Percentiles rank a stretch among this genome's conserved stretches.
phyloP scores from a whole-genome alignment of 257 asterid genomes.

The Anisodus acutangulus region DNA sequence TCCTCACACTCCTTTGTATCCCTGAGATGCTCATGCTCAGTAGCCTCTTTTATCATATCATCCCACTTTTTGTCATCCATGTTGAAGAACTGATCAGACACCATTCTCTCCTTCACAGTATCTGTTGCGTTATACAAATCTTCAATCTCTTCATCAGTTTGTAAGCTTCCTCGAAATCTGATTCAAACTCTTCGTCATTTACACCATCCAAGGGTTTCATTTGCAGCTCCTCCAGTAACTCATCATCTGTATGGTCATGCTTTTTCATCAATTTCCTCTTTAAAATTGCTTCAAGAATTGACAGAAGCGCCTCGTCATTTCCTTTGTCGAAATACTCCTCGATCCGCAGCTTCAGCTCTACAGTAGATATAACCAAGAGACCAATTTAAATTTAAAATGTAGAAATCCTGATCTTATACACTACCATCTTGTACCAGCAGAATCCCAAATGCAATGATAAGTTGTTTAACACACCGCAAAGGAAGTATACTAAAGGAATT shows the following conservation, averaged over 20 bases:
- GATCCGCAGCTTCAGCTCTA: constrained; percentile 68
- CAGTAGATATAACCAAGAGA: constrained; percentile 18
- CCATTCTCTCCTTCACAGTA: constrained; percentile 51
- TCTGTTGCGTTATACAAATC: constrained; percentile 68
- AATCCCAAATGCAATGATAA: neutral
- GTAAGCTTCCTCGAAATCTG: constrained; percentile 62
- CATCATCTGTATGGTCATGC: constrained; percentile 79
- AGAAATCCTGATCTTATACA: neutral
- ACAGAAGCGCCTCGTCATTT: constrained; percentile 69
- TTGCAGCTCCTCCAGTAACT: constrained; percentile 58
- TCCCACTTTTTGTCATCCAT: constrained; percentile 83
- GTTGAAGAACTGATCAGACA: constrained; percentile 55
- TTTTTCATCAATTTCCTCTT: constrained; percentile 55
- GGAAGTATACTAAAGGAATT: neutral
- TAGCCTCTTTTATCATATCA: constrained; percentile 73
- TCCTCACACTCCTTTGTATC: constrained; percentile 81
- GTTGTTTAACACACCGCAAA: neutral
- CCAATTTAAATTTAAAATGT: constrained; percentile 18
- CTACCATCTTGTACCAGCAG: neutral
- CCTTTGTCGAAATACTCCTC: constrained; percentile 59
- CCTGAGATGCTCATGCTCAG: constrained; percentile 60
- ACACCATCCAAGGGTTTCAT: constrained; percentile 60
- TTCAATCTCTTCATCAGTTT: constrained; percentile 77
- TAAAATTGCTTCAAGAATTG: constrained; percentile 56
- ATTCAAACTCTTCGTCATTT: constrained; percentile 60